These are phyloP conservation scores for Heliocybe sulcata DNA, from an alignment of 1,284 basidiomycete genomes.

Conservation along the genomic window DNA sequence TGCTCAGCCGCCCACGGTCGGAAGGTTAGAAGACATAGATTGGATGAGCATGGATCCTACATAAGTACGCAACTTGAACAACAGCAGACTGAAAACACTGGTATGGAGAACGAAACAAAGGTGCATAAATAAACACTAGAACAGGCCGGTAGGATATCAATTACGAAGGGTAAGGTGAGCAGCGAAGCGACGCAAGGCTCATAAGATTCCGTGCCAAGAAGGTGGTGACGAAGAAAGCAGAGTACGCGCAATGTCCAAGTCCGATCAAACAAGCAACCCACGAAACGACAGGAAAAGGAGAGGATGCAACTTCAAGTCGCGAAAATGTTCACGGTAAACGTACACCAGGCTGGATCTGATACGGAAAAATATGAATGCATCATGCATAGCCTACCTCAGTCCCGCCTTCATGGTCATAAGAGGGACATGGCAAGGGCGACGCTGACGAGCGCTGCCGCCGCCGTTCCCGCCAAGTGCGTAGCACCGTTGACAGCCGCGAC, in stretches of 20 bases:
- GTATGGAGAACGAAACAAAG: too few species aligned
- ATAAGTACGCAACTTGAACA: too few species aligned
- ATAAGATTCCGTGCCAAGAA: neutral
- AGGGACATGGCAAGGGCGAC: neutral
- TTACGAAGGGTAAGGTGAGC: too few species aligned
- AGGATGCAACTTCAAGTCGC: neutral
- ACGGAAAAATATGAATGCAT: neutral
- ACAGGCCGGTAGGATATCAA: too few species aligned
- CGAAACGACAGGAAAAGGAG: neutral
- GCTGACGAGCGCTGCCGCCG: neutral
- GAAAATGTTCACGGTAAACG: neutral
- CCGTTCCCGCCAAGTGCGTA: neutral
- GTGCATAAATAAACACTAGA: too few species aligned
- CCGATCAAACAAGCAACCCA: neutral
- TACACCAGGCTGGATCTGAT: too few species aligned
- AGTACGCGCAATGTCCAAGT: neutral
- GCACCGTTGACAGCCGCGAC: neutral
- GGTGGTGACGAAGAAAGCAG: neutral
- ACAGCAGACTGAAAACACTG: too few species aligned
- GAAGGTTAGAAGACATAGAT: too few species aligned
- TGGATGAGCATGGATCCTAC: too few species aligned
- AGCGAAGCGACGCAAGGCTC: too few species aligned
- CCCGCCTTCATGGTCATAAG: neutral
- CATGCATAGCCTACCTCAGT: neutral
- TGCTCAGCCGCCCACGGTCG: too few species aligned